Evolutionary conservation across 1,284 basidiomycete species (phyloP).

Genomic region (Lignosus rhinocerotis): DNA sequence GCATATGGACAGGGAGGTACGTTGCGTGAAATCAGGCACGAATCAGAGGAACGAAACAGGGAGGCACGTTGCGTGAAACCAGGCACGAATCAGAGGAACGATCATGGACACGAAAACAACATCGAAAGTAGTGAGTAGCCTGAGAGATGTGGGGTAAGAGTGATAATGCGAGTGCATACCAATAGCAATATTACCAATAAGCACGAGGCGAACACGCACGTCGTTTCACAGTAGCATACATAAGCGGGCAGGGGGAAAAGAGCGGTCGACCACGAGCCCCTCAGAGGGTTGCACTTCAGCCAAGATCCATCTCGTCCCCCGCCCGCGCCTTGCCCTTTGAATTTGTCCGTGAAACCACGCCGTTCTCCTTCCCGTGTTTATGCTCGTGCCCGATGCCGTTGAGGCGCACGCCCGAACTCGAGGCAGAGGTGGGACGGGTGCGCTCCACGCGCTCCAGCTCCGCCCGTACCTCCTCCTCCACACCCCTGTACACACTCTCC

Average conservation of each 20-base stretch:
- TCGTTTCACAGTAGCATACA: conserved; percentile 1
- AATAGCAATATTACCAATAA: conserved; percentile 29
- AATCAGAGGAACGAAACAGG: too few species aligned
- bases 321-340: conserved; percentile 41
- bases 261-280: background rate
- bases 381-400: background rate
- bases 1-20: too few species aligned
- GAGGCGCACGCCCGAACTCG: background rate
- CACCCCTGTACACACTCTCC: conserved; percentile 71
- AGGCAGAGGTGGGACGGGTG: background rate
- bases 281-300: conserved; percentile 8
- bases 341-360: conserved; percentile 32
- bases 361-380: conserved; percentile 10
- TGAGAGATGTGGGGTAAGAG: too few species aligned
- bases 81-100: too few species aligned
- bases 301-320: conserved; percentile 28
- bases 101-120: too few species aligned
- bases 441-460: conserved; percentile 38
- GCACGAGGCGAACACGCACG: conserved; percentile 20
- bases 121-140: too few species aligned
- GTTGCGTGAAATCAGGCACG: too few species aligned
- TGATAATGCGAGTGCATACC: conserved; percentile 23
- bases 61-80: too few species aligned
- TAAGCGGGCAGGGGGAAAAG: background rate
- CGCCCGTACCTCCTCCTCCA: conserved; percentile 60